Evolutionary conservation across 169 alveolate genomes (phyloP).

Genomic region (Eimeria mitis): DNA sequence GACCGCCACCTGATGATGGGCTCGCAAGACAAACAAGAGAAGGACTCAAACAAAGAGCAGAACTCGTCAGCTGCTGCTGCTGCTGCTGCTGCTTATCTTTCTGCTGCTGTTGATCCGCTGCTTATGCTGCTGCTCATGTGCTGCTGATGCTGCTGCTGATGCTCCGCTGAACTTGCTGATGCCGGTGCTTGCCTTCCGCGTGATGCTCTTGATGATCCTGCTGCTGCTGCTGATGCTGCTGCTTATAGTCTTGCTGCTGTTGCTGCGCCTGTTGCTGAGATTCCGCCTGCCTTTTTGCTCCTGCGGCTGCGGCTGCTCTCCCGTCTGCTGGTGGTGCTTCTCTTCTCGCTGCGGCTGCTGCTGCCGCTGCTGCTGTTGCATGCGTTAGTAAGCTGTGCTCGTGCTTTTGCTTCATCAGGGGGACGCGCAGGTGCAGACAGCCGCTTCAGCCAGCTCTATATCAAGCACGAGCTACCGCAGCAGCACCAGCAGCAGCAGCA

Average conservation of each 20-base stretch:
- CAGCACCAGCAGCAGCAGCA: conserved; percentile 37
- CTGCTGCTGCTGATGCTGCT: conserved; percentile 1
- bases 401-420: neutral
- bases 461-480: conserved; percentile 35
- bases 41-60: conserved; percentile 35
- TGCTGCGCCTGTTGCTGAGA: neutral
- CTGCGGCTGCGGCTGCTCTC: neutral
- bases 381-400: neutral
- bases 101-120: neutral
- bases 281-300: neutral
- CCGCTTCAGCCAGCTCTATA: conserved; percentile 1
- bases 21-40: conserved; percentile 17
- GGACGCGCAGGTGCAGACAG: neutral
- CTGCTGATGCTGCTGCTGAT: conserved; percentile 22
- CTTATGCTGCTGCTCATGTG: conserved; percentile 1
- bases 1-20: conserved; percentile 45
- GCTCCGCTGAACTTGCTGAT: conserved; percentile 8
- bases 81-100: neutral
- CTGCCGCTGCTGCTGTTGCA: too few species aligned
- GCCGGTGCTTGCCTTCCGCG: neutral
- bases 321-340: neutral
- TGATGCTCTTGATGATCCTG: neutral
- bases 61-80: conserved; percentile 25
- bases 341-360: neutral
- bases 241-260: too few species aligned